Conservation (phyloP, 2,329 filamentous ascomycete species). For the Onygena corvina region DNA sequence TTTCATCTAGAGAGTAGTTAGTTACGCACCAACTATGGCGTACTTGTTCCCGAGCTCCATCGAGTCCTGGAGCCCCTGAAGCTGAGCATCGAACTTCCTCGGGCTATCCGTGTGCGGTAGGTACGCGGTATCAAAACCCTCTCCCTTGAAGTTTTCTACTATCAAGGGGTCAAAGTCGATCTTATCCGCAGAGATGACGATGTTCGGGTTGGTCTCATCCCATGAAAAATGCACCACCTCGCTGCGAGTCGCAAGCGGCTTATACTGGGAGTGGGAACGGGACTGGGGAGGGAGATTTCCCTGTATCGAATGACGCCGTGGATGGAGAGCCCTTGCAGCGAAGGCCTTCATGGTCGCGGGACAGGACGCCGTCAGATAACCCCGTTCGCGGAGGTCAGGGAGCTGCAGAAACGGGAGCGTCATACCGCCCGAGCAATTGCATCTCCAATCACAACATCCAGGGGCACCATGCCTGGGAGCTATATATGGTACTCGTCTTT, state of each 20-base stretch:
- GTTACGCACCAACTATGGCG: constrained; percentile 46
- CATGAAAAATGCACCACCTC: constrained; percentile 44
- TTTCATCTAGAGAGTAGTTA: neutral
- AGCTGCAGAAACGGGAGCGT: neutral
- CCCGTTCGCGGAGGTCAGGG: neutral
- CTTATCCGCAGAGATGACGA: constrained; percentile 13
- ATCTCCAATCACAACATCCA: too few relatives aligned
- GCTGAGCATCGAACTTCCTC: constrained; percentile 39
- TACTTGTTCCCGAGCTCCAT: constrained; percentile 49
- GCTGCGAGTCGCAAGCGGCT: neutral
- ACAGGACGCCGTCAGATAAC: neutral
- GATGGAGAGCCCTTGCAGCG: neutral
- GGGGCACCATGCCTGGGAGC: too few relatives aligned
- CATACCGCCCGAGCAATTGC: neutral
- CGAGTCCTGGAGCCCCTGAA: constrained; percentile 42
- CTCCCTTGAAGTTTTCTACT: constrained; percentile 25
- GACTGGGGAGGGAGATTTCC: neutral
- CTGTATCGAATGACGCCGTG: neutral
- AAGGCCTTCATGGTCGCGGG: neutral
- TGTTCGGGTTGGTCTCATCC: constrained; percentile 63
- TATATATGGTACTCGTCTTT: too few relatives aligned
- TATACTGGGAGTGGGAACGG: neutral
- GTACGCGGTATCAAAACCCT: constrained; percentile 50
- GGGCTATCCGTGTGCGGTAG: constrained; percentile 43
- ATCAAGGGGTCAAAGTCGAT: constrained; percentile 10